These are phyloP conservation scores for Pholiota conissans DNA, from an alignment of 768 basidiomycete genomes.

Conservation along the genomic window DNA sequence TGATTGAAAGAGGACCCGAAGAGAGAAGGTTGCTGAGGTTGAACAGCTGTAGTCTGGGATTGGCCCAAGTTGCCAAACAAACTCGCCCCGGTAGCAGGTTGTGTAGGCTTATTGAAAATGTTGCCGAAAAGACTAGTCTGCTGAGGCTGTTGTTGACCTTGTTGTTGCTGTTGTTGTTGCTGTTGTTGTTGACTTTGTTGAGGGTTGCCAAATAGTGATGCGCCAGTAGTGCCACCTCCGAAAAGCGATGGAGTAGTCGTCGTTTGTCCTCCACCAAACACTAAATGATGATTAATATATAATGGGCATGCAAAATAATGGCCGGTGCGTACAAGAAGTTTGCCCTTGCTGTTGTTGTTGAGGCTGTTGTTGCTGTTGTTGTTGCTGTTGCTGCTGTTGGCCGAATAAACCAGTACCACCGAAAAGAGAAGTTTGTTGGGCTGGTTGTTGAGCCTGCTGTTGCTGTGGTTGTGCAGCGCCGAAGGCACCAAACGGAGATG, in stretches of 20 bases:
- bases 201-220: slow-evolving; percentile 22
- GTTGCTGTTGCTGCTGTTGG: slow-evolving; percentile 22
- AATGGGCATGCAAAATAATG: no score
- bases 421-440: slow-evolving; percentile 24
- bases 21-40: slow-evolving; percentile 31
- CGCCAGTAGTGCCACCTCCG: slow-evolving; percentile 15
- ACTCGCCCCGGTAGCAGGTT: slow-evolving; percentile 31
- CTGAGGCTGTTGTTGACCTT: slow-evolving; percentile 31
- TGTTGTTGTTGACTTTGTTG: slow-evolving; percentile 22
- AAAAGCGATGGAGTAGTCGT: slow-evolving; percentile 19
- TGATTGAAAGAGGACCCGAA: slow-evolving; percentile 59
- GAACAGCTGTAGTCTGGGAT: slow-evolving; percentile 29
- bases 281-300: slow-evolving; percentile 13
- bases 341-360: slow-evolving; percentile 6
- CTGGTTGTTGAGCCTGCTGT: slow-evolving; percentile 22
- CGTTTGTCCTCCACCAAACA: slow-evolving; percentile 17
- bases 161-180: slow-evolving; percentile 22
- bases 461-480: slow-evolving; percentile 14
- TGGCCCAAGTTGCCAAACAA: slow-evolving; percentile 49
- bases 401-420: slow-evolving; percentile 17
- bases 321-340: no score
- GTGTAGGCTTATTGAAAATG: slow-evolving; percentile 48
- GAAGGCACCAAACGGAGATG: slow-evolving; percentile 16
- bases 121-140: slow-evolving; percentile 29
- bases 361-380: slow-evolving; percentile 21